Evolutionary conservation across 345 rosid genomes (phyloP), one percentile per base, ranked within the genome.

Genomic region (Chamaenerion angustifolium): DNA sequence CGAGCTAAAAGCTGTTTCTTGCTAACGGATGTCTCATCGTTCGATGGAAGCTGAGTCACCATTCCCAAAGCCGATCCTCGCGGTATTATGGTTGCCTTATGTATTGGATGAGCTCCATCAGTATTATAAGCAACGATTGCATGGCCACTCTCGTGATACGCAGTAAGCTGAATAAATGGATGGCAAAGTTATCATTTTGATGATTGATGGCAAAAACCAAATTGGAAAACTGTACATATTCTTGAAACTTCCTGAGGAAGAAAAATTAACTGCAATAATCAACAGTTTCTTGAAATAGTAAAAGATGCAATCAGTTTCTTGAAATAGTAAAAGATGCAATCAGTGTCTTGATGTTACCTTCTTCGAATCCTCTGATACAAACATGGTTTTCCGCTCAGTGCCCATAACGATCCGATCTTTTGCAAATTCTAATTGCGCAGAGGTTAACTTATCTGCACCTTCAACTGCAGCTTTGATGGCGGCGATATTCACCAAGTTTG

Each of bases 381-480:
- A 84, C 98, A 92, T 87, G 13, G 98, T 87, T 71, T 82, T 87
- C 64, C 96, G 79, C 74, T 87, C 96, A 13, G 95, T 87, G 60
- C 98, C 98, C 96, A 92, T 92, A 18, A 92, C 47, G 57, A 87
- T 87, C 68, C 94, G 68, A 65, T 92, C 98, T 60, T 92, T 92
- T 12, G 98, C 98, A 54, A 82, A 85, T 70, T 92, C 98, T 64
- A 92, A 67, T 61, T 92, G 96, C 11, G 61, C 43, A 54, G 93
- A 54, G 60, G 73, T 74, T 54, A 92, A 63, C 64, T 80, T 80
- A 54, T 87, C 95, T 11, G 85, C 95, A 16, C 96, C 98, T 27
- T 87, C 99, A 52, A 92, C 94, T 56, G 98, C 98, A 63, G 94
- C 98, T 79, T 87, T 92, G 62, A 92, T 84, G 63, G 99, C 99